Evolutionary conservation across 305 asterid species (phyloP).

Genomic region (Fraxinus sp.): DNA sequence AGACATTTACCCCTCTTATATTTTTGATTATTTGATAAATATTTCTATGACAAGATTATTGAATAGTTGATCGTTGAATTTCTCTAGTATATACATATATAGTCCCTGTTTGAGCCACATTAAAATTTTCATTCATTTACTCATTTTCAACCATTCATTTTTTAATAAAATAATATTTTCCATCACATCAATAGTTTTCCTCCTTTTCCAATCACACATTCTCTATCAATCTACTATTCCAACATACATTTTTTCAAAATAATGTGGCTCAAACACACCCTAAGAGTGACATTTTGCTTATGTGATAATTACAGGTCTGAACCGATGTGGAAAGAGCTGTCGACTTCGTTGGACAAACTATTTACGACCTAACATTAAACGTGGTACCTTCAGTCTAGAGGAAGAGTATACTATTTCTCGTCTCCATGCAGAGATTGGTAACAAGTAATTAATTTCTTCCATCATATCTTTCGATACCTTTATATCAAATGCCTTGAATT

Average conservation of each 20-base stretch:
- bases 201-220: no score
- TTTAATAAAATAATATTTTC: no score
- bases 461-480: neutral
- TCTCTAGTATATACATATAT: neutral
- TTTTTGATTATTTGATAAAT: neutral
- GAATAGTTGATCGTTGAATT: neutral
- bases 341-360: conserved; percentile 82
- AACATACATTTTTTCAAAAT: no score
- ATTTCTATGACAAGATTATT: neutral
- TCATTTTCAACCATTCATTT: no score
- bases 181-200: no score
- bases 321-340: conserved; percentile 78
- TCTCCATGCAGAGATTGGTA: conserved; percentile 55
- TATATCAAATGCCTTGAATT: neutral
- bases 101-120: no score
- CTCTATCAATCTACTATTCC: no score
- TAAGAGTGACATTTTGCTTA: conserved; percentile 5
- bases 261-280: no score
- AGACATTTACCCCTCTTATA: neutral
- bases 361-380: conserved; percentile 64
- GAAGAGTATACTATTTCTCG: conserved; percentile 50
- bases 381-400: conserved; percentile 54
- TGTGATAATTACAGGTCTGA: conserved; percentile 50
- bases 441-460: conserved; percentile 44
- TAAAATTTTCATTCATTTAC: no score